Conservation (phyloP, 2,329 filamentous ascomycete genomes). For the Aspergillus ibericus region DNA sequence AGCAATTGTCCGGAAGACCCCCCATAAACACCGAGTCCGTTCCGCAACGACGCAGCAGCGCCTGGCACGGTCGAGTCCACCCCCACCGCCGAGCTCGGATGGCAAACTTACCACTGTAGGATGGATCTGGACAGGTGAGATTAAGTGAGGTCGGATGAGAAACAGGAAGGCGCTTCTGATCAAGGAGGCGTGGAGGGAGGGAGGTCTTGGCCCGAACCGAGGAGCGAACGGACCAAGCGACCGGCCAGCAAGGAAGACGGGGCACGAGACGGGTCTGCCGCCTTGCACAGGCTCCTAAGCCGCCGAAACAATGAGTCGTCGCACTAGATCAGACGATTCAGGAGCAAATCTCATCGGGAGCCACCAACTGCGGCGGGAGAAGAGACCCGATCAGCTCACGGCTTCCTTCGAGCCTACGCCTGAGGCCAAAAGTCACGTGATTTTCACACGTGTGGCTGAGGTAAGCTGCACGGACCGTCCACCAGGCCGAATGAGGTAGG, state of each 20-base stretch:
- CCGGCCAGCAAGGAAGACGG: constrained; percentile 19
- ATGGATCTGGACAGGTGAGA: constrained; percentile 14
- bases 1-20: constrained; percentile 27
- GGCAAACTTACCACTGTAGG: constrained; percentile 18
- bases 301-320: constrained; percentile 25
- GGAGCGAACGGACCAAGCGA: constrained; percentile 30
- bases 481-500: constrained; percentile 8
- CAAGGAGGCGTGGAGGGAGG: constrained; percentile 31
- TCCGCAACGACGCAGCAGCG: constrained; percentile 1
- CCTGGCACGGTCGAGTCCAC: constrained; percentile 2
- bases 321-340: constrained; percentile 21
- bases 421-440: constrained; percentile 21
- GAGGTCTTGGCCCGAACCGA: constrained; percentile 30
- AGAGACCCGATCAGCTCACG: constrained; percentile 22
- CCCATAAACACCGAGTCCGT: constrained; percentile 18
- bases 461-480: constrained; percentile 1
- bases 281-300: constrained; percentile 32
- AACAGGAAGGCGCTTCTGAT: constrained; percentile 23
- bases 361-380: constrained; percentile 24
- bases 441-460: constrained; percentile 13
- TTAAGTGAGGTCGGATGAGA: constrained; percentile 16
- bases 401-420: constrained; percentile 13
- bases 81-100: neutral
- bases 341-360: constrained; percentile 28
- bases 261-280: constrained; percentile 30